These are phyloP conservation scores for Fusarium sp. DNA, from an alignment of 2,329 filamentous ascomycete genomes.

Conservation along the genomic window DNA sequence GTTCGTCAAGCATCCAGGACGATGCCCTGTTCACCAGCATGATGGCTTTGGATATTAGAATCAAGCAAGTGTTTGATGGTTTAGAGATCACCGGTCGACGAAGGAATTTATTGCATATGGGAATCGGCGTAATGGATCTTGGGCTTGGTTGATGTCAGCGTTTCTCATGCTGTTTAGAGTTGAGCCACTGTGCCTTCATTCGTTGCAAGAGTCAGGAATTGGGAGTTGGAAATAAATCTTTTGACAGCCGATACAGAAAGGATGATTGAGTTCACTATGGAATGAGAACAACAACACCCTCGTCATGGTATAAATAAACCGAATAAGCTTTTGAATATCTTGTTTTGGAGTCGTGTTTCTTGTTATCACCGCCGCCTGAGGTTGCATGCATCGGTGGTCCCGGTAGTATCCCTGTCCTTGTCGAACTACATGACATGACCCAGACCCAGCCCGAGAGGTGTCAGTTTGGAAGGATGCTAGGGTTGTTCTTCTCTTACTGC, in stretches of 20 bases:
- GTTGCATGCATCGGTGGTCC: not conserved
- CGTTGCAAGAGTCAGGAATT: slow-evolving; percentile 3
- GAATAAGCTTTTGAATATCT: not conserved
- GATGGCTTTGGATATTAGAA: slow-evolving; percentile 65
- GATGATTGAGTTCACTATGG: not conserved
- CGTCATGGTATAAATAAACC: not conserved
- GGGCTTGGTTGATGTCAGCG: slow-evolving; percentile 23
- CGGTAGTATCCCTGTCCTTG: not conserved
- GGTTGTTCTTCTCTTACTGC: not conserved
- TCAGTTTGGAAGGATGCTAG: not conserved
- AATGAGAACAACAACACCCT: slow-evolving; percentile 1
- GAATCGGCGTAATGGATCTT: slow-evolving; percentile 31
- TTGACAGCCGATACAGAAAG: not conserved
- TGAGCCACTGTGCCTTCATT: slow-evolving; percentile 32
- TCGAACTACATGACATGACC: not conserved
- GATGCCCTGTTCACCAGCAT: slow-evolving; percentile 74
- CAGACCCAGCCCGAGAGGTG: not conserved
- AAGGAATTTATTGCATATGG: slow-evolving; percentile 33
- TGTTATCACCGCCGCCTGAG: not conserved
- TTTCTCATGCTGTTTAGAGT: slow-evolving; percentile 34
- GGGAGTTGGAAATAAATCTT: slow-evolving; percentile 14
- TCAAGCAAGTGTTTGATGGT: slow-evolving; percentile 14
- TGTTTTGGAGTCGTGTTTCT: not conserved
- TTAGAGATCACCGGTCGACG: not conserved
- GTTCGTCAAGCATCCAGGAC: slow-evolving; percentile 71